phyloP scores from a whole-genome alignment of 2,329 filamentous ascomycete species.

The Pseudofabraea citricarpa region DNA sequence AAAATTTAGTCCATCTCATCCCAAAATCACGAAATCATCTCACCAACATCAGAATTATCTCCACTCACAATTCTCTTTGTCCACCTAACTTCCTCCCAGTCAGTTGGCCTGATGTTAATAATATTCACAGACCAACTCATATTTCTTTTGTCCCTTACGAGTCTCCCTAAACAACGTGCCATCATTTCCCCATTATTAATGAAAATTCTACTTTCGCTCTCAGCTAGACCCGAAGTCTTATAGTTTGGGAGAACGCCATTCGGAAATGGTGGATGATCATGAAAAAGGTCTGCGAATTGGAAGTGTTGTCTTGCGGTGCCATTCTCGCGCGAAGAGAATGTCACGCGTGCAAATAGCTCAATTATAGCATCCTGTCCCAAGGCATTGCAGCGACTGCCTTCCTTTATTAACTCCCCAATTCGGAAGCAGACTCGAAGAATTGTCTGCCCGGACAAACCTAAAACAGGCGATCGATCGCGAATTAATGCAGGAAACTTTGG shows the following conservation, averaged over 20 bases:
- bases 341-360: slow-evolving; percentile 60
- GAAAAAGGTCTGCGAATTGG: slow-evolving; percentile 58
- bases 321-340: slow-evolving; percentile 49
- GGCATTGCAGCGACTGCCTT: slow-evolving; percentile 35
- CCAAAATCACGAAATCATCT: too few relatives aligned
- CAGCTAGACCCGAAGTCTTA: slow-evolving; percentile 38
- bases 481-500: slow-evolving; percentile 44
- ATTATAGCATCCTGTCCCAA: slow-evolving; percentile 50
- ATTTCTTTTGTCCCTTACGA: slow-evolving; percentile 37
- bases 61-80: slow-evolving; percentile 38
- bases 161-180: slow-evolving; percentile 42
- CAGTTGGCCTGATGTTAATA: slow-evolving; percentile 45
- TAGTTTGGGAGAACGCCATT: slow-evolving; percentile 41
- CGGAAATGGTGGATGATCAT: slow-evolving; percentile 50
- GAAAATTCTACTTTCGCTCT: slow-evolving; percentile 40
- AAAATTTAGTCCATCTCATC: too few relatives aligned
- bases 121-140: slow-evolving; percentile 37
- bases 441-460: slow-evolving; percentile 42
- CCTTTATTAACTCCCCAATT: slow-evolving; percentile 53
- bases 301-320: slow-evolving; percentile 52
- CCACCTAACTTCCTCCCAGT: slow-evolving; percentile 48
- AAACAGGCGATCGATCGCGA: slow-evolving; percentile 47
- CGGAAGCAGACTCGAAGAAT: slow-evolving; percentile 58
- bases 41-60: slow-evolving; percentile 9
- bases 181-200: slow-evolving; percentile 31